Evolutionary conservation across 1,284 basidiomycete species (phyloP), one percentile per base, ranked within the genome.

Genomic region (Anthracocystis setariae): DNA sequence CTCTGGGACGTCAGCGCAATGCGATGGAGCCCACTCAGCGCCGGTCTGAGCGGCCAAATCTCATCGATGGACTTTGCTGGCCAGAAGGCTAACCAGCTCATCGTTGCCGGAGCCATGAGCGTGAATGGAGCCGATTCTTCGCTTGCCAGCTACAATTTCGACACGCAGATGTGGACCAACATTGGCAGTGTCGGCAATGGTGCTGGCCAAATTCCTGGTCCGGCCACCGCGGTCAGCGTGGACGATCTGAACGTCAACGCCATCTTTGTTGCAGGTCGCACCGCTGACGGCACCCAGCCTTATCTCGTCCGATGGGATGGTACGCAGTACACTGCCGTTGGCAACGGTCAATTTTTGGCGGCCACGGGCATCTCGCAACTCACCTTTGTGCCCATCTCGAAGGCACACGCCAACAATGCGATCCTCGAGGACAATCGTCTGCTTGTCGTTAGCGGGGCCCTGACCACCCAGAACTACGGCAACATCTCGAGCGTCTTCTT

Each of bases 351-450:
- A 46, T 65, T 79, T 40, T 69, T 90, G 51, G 65, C 73, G 87
- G 87, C 50, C 87, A 89, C 90, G 12, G 87, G 88, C 51, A 86
- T 98, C 46, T 88, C 91, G 32, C 92, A 95, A 82, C 85, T 98
- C 49, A 87, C 89, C 2, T 93, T 98, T 87, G 92, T 98, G 21
- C 95, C 95, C 15, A 85, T 97, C 35, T 67, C 67, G 74, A 87
- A 89, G 67, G 88, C 87, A 17, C 92, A 95, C 80, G 72, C 85
- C 9, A 86, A 86, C 38, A 94, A 90, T 73, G 85, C 85, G 58
- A 85, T 93, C 25, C 88, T 98, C 63, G 88, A 96, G 82, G 84
- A 88, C 20, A 91, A 98, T 84, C 89, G 95, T 40, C 90, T 96
- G 87, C 86, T 98, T 38, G 88, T 97, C 86, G 88, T 96, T 32